Evolutionary conservation across 163 green algal species (phyloP).

Genomic region (Smithsoniella earleae): DNA sequence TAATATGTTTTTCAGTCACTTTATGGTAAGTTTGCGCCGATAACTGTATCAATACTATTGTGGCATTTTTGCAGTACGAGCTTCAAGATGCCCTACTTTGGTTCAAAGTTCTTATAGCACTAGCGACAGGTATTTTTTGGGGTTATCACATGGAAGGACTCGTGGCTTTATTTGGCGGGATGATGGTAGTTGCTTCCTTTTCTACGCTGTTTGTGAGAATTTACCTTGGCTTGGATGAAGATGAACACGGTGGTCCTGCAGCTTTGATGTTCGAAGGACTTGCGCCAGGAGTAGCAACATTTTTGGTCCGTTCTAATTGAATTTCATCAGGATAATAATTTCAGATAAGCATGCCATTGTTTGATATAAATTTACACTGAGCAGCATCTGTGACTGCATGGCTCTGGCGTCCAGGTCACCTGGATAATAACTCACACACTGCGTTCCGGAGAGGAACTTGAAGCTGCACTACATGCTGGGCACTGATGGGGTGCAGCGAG

Average conservation of each 20-base stretch:
- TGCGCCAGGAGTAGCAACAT: neutral
- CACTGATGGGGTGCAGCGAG: no score
- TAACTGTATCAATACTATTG: no score
- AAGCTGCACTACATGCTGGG: no score
- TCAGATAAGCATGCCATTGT: neutral
- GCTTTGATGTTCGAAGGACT: neutral
- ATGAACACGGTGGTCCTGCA: neutral
- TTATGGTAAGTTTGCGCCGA: no score
- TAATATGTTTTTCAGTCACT: no score
- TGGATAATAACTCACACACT: neutral
- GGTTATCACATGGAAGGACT: neutral
- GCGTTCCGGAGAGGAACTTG: neutral
- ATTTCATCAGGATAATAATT: no score
- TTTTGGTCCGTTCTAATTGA: neutral
- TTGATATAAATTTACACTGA: neutral
- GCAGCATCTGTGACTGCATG: neutral
- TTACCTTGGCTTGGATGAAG: constrained; percentile 13
- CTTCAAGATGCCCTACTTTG: neutral
- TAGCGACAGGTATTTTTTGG: constrained; percentile 1
- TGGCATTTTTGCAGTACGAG: neutral
- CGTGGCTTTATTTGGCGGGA: neutral
- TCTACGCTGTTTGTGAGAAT: neutral
- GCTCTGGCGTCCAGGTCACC: no score
- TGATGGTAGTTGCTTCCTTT: neutral
- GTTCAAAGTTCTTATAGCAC: constrained; percentile 6